phyloP scores from a whole-genome alignment of 805 yeast species.

The Saccharomycopsis vini region DNA sequence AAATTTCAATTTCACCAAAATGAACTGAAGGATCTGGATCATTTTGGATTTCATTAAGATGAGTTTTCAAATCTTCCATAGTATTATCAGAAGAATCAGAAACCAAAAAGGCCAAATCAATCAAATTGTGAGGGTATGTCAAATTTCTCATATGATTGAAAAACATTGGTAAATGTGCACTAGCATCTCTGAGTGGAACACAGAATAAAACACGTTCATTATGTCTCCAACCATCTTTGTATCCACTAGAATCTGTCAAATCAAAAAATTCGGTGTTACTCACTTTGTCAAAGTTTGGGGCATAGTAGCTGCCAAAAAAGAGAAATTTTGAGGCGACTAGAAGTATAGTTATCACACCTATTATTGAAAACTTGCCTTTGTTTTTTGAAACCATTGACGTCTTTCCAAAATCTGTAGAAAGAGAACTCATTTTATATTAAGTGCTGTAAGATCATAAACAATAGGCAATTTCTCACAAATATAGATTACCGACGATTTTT shows the following conservation, averaged over 20 bases:
- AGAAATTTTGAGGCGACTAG: not conserved
- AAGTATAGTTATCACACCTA: not conserved
- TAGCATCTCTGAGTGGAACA: conserved; percentile 76
- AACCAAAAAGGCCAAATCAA: conserved; percentile 73
- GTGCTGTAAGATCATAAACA: too few relatives aligned
- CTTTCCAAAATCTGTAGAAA: not conserved
- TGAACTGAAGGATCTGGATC: conserved; percentile 52
- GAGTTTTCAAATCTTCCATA: conserved; percentile 40
- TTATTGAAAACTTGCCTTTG: not conserved
- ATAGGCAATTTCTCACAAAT: too few relatives aligned
- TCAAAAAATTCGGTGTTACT: conserved; percentile 12
- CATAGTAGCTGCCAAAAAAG: not conserved
- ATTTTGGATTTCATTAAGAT: conserved; percentile 54
- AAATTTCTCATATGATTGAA: conserved; percentile 79
- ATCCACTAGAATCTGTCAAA: conserved; percentile 6
- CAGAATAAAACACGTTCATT: conserved; percentile 41
- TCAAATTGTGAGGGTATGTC: conserved; percentile 72
- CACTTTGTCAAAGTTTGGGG: conserved; percentile 15
- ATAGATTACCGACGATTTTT: too few relatives aligned
- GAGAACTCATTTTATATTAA: not conserved
- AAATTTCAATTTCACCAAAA: conserved; percentile 81
- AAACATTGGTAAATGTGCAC: conserved; percentile 67
- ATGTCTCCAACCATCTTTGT: conserved; percentile 8
- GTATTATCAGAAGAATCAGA: conserved; percentile 69
- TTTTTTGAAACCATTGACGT: not conserved